These are phyloP conservation scores for Mallotus nudiflorus DNA, from an alignment of 345 rosid species.

Conservation along the genomic window DNA sequence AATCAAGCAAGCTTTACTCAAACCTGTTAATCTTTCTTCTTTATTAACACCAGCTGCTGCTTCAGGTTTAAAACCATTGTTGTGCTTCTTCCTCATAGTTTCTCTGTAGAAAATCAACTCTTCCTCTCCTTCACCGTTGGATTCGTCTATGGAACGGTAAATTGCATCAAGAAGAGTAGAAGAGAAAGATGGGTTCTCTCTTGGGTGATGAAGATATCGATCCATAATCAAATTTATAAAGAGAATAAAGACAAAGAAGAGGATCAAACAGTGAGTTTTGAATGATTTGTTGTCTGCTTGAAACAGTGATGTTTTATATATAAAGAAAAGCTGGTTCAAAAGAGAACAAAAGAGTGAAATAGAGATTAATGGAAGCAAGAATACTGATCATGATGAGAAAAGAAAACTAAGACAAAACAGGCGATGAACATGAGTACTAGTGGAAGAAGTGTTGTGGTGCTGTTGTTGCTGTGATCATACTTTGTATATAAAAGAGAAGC, in stretches of 20 bases:
- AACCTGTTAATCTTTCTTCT: constrained; percentile 13
- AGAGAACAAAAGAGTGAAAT: background rate
- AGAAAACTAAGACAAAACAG: constrained; percentile 33
- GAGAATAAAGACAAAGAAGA: background rate
- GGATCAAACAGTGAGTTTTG: constrained; percentile 31
- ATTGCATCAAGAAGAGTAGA: constrained; percentile 36
- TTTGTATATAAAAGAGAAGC: constrained; percentile 18
- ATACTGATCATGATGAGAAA: constrained; percentile 24
- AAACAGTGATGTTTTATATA: constrained; percentile 15
- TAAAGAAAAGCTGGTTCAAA: constrained; percentile 31
- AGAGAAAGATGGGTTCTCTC: constrained; percentile 34
- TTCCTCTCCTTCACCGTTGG: constrained; percentile 6
- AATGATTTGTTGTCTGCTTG: constrained; percentile 43
- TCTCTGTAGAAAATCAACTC: constrained; percentile 20
- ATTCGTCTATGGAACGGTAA: constrained; percentile 37
- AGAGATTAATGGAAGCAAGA: constrained; percentile 27
- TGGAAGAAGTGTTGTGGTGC: constrained; percentile 21
- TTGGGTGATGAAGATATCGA: constrained; percentile 17
- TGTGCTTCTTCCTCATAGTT: constrained; percentile 21
- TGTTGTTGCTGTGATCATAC: constrained; percentile 1
- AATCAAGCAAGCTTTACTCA: constrained; percentile 34
- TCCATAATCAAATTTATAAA: constrained; percentile 45
- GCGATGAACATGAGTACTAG: no score
- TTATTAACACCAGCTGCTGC: constrained; percentile 8
- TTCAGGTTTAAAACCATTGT: constrained; percentile 1